These are phyloP conservation scores for Hysterangium stoloniferum DNA, from an alignment of 768 basidiomycete genomes.

Conservation along the genomic window DNA sequence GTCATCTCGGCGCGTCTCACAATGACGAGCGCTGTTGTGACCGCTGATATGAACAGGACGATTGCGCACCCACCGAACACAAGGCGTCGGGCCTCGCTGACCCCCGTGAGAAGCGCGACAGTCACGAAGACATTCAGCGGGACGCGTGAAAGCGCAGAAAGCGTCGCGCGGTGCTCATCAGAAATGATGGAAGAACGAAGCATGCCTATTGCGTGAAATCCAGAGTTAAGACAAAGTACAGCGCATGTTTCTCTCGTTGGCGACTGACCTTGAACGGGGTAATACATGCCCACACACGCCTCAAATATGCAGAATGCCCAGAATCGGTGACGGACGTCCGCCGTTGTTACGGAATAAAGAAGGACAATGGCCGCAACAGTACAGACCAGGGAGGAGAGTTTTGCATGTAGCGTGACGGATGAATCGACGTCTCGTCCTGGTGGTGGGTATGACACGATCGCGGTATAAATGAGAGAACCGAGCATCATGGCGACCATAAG, in stretches of 20 bases:
- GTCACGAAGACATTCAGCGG: constrained; percentile 72
- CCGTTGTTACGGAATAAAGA: constrained; percentile 37
- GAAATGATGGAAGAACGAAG: constrained; percentile 56
- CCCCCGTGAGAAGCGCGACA: constrained; percentile 58
- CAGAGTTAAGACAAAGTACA: background rate
- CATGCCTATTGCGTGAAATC: constrained; percentile 36
- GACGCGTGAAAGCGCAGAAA: constrained; percentile 65
- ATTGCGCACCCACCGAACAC: constrained; percentile 53
- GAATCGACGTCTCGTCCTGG: constrained; percentile 23
- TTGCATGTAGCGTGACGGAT: constrained; percentile 53
- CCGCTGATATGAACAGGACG: constrained; percentile 49
- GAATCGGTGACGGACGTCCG: constrained; percentile 45
- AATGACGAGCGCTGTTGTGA: constrained; percentile 47
- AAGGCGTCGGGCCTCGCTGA: constrained; percentile 51
- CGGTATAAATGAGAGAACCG: constrained; percentile 63
- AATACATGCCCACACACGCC: constrained; percentile 73
- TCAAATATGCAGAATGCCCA: constrained; percentile 73
- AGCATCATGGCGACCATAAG: constrained; percentile 84
- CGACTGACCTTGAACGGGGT: constrained; percentile 48
- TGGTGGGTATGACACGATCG: constrained; percentile 26
- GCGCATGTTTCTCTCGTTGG: background rate
- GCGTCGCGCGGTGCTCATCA: constrained; percentile 66
- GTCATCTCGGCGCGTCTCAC: background rate
- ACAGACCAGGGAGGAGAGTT: constrained; percentile 57
- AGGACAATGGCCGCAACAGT: constrained; percentile 51